phyloP scores from a whole-genome alignment of 306 rosid genomes.

The Vigna reflexopilosa region DNA sequence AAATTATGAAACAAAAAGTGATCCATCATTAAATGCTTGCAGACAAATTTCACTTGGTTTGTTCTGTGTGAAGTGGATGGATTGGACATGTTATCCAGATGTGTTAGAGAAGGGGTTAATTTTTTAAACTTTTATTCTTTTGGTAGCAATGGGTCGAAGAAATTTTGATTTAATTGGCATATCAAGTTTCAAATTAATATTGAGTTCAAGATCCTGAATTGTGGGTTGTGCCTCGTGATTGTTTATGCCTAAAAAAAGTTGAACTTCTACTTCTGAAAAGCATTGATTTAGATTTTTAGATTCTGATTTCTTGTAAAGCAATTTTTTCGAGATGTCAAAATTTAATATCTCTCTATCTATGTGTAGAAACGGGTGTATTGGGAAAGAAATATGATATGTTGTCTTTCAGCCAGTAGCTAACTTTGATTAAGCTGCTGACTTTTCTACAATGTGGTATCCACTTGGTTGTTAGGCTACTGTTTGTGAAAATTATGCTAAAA shows the following conservation, averaged over 20 bases:
- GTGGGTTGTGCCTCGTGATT: background rate
- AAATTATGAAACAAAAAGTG: constrained; percentile 6
- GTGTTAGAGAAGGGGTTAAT: constrained; percentile 2
- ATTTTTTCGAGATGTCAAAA: background rate
- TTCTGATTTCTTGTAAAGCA: background rate
- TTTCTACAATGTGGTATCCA: constrained; percentile 1
- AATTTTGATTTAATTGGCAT: constrained; percentile 22
- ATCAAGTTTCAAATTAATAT: background rate
- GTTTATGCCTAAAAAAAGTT: background rate
- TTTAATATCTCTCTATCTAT: background rate
- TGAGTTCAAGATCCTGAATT: constrained; percentile 2
- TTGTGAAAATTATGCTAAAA: background rate
- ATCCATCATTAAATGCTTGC: constrained; percentile 18
- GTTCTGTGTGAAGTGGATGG: constrained; percentile 11
- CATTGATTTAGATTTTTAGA: constrained; percentile 11
- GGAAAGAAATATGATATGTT: constrained; percentile 10
- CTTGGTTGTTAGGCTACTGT: constrained; percentile 29
- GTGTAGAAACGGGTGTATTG: background rate
- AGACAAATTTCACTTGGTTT: constrained; percentile 20
- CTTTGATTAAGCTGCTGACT: constrained; percentile 26
- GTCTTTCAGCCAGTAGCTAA: background rate
- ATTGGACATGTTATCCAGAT: background rate
- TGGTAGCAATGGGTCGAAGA: constrained; percentile 1
- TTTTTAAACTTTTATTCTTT: background rate
- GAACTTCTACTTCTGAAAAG: constrained; percentile 22